Base-by-base conservation (phyloP, 768 basidiomycete genomes). In the Guyanaporus albipodus region DNA sequence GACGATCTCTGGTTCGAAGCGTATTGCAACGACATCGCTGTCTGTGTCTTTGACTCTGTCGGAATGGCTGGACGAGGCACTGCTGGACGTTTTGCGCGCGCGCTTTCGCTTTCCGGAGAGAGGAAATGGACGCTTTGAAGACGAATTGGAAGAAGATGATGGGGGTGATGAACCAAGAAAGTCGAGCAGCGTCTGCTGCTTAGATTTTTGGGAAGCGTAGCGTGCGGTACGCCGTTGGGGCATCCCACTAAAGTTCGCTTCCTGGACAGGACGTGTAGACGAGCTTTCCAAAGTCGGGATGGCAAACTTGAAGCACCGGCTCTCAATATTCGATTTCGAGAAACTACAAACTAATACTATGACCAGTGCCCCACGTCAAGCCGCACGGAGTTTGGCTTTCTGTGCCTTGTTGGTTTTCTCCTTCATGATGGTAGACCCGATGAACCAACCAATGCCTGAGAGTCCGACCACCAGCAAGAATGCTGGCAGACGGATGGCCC, bases 401-500 rank as follows among this genome's bases (percentile, higher is more conserved):
- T 76, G 75, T 15, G 79, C 78, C 57, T 76, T 80, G 67, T 77
- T 87, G 56, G 73, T 68, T 23, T 83, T 88, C 66, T 92, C 90
- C 59, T 81, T 82, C 44, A 83, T 64, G 45, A 90, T 72, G 5
- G 91, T 91, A 9, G 67, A 73, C 4, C 85, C 88, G n/a, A 95
- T 68, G 66, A 96, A 91, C 31, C 75, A 59, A 10, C 88, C 89
- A 32, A 97, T 85, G 10, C 75, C 83, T n/a, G 82, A 74, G 29
- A 96, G 69, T 6, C 93, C 94, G 8, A 87, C 60, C 6, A 93
- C 74, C 8, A 98, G 78, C 40, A 94, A 70, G 64, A 91, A 78
- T 3, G 88, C 85, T 31, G 94, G 93, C 37, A 97, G 64, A 17
- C 87, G 80, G 40, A 97, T 73, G 9, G 91, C 94, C 91, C 93